Evolutionary conservation across 1,139 yeast genomes (phyloP), one percentile per base, ranked within the genome.

Genomic region (Meyerozyma sp.): DNA sequence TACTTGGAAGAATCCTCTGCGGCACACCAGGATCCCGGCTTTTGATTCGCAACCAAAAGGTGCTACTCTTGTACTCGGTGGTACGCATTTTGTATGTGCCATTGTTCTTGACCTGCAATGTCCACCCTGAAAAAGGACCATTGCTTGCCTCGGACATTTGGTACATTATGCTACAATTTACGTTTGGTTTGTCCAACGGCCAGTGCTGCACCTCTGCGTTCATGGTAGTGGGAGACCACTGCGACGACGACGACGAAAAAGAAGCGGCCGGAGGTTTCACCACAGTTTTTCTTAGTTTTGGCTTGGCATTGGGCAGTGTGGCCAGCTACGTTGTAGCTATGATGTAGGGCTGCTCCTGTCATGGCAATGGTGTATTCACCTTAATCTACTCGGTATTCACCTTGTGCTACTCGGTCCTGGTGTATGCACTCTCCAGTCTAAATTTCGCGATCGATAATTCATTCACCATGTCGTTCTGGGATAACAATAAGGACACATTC

Each of bases 241-340:
- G 84, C 47, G 75, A 73, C 29, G 70, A 70, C 11, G 86, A 79
- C 39, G 76, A 76, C 18, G 94, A 88, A 57, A 83, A 82, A 60
- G 90, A 87, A 51, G 96, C 96, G 0, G 96, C 98, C 1, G 96
- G 97, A 34, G 97, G 96, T 3, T 86, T 90, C 60, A 85, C 95
- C 45, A 81, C 89, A 1, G 79, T 89, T 14, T 80, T 86, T 51
- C 72, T 89, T 43, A 83, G 91, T 46, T 56, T 79, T 18, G 96
- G 96, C 0, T 70, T 90, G 44, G 82, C 94, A 0, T 68, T 76
- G 3, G 97, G 98, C 2, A 82, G 95, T 50, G 55, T 90, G 1
- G 60, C 84, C 42, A 84, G 95, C 55, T 88, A 88, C 57, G 57
- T 79, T 3, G 37, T 34, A n/a, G 37, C 37, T n/a, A 34, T 34